phyloP scores from a whole-genome alignment of 257 asterid species.

The Ophiorrhiza pumila region DNA sequence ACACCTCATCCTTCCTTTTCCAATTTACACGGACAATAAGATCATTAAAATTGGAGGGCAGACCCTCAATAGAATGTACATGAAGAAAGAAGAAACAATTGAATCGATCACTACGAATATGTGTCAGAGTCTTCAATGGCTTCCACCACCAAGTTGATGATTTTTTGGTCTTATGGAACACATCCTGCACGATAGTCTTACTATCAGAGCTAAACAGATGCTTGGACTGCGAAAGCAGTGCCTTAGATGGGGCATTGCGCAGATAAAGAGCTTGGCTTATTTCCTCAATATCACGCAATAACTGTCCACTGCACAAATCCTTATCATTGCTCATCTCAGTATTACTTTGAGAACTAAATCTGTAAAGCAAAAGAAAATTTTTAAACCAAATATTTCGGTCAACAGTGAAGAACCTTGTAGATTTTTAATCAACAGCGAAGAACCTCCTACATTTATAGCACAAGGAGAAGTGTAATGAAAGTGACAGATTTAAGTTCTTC shows the following conservation, averaged over 20 bases:
- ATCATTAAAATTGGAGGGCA: slow-evolving; percentile 60
- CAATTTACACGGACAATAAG: slow-evolving; percentile 59
- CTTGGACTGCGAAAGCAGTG: slow-evolving; percentile 37
- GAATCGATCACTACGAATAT: slow-evolving; percentile 47
- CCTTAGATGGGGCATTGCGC: slow-evolving; percentile 37
- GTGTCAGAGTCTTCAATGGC: slow-evolving; percentile 67
- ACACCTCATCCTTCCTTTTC: slow-evolving; percentile 52
- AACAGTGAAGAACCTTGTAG: neutral
- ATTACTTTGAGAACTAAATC: slow-evolving; percentile 33
- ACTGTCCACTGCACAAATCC: slow-evolving; percentile 47
- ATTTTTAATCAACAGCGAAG: neutral
- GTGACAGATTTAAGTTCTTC: neutral
- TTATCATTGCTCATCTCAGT: slow-evolving; percentile 31
- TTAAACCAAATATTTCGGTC: slow-evolving; percentile 11
- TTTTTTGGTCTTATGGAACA: slow-evolving; percentile 47
- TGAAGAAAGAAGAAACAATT: slow-evolving; percentile 77
- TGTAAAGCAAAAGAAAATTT: slow-evolving; percentile 18
- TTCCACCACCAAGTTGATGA: slow-evolving; percentile 84
- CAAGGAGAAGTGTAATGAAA: neutral
- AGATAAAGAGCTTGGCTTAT: slow-evolving; percentile 77
- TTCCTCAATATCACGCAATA: slow-evolving; percentile 73
- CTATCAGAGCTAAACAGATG: slow-evolving; percentile 23
- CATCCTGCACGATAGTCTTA: slow-evolving; percentile 25
- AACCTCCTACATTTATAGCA: neutral
- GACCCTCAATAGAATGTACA: slow-evolving; percentile 66